Conservation (phyloP, 2,329 filamentous ascomycete species). For the Ramularia endophylla region DNA sequence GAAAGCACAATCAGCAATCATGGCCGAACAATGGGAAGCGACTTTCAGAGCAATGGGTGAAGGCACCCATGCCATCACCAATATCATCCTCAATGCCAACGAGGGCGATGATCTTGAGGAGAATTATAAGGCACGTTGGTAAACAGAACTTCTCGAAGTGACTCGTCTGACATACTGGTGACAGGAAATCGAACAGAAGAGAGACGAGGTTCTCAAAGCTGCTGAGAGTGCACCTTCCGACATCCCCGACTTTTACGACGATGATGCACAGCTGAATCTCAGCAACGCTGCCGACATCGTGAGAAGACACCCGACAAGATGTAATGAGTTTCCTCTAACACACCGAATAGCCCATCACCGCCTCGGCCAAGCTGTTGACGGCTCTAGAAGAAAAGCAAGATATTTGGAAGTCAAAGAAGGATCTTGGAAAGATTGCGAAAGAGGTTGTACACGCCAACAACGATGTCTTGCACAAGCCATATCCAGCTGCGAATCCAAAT, state of each 20-base stretch:
- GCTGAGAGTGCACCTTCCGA: slow-evolving; percentile 14
- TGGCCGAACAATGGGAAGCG: slow-evolving; percentile 20
- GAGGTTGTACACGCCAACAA: slow-evolving; percentile 16
- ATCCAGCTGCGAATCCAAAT: slow-evolving; percentile 16
- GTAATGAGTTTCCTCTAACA: not conserved
- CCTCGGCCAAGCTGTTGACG: slow-evolving; percentile 14
- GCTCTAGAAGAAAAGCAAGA: slow-evolving; percentile 15
- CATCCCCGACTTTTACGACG: slow-evolving; percentile 18
- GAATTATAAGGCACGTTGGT: slow-evolving; percentile 9
- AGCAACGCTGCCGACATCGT: slow-evolving; percentile 17
- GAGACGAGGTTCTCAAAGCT: slow-evolving; percentile 15
- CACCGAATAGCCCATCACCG: slow-evolving; percentile 12
- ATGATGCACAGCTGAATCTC: slow-evolving; percentile 15
- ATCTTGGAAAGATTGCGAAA: slow-evolving; percentile 20
- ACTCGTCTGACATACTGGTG: not conserved
- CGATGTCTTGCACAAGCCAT: slow-evolving; percentile 14
- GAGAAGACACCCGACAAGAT: not conserved
- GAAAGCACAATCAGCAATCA: slow-evolving; percentile 3
- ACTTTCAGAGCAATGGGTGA: slow-evolving; percentile 19
- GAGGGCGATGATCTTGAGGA: slow-evolving; percentile 17
- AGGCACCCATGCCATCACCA: slow-evolving; percentile 16
- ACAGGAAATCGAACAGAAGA: slow-evolving; percentile 17
- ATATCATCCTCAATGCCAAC: slow-evolving; percentile 16
- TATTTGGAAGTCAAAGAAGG: slow-evolving; percentile 15
- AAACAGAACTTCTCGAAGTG: not conserved